A percentile compares a stretch with the other conserved stretches of the same genome.
Conservation (phyloP, 2,329 filamentous ascomycete genomes). For the Trichophyton equinum region DNA sequence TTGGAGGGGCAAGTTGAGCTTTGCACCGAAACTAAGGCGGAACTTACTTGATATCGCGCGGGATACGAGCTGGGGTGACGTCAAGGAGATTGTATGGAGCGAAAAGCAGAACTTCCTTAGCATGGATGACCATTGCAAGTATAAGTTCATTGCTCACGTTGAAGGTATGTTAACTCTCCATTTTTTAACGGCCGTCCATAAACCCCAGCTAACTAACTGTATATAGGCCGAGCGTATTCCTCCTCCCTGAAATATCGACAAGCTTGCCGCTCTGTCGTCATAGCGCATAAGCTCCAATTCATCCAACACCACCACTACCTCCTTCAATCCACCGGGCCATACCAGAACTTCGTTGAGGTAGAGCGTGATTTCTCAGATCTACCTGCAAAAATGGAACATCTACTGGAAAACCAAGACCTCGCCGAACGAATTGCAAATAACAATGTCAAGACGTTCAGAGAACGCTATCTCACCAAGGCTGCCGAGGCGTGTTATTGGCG, state of each 20-base stretch:
- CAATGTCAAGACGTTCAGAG: conserved; percentile 34
- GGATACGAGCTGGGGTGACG: conserved; percentile 36
- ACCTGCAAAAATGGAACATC: conserved; percentile 25
- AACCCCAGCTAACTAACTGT: background rate
- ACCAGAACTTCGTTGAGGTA: conserved; percentile 39
- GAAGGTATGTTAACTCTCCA: conserved; percentile 29
- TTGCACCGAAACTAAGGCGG: conserved; percentile 30
- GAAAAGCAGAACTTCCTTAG: conserved; percentile 32
- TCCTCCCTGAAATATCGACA: conserved; percentile 41
- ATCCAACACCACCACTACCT: conserved; percentile 38
- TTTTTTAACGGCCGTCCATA: background rate
- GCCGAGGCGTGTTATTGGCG: conserved; percentile 44
- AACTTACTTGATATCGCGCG: conserved; percentile 29
- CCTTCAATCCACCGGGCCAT: conserved; percentile 29
- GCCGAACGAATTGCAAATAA: conserved; percentile 38
- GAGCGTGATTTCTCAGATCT: conserved; percentile 46
- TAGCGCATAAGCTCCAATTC: conserved; percentile 37
- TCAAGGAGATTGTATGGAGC: conserved; percentile 31
- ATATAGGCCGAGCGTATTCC: conserved; percentile 33
- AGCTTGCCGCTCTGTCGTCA: conserved; percentile 36
- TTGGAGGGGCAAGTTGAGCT: conserved; percentile 38
- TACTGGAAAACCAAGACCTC: conserved; percentile 26
- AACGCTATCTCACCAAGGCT: conserved; percentile 39
- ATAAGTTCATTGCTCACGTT: conserved; percentile 42
- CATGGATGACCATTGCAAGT: conserved; percentile 42